A percentile compares a stretch with the other conserved stretches of the same genome.
phyloP scores from a whole-genome alignment of 495 filamentous ascomycete species.

The Aspergillus heteromorphus region DNA sequence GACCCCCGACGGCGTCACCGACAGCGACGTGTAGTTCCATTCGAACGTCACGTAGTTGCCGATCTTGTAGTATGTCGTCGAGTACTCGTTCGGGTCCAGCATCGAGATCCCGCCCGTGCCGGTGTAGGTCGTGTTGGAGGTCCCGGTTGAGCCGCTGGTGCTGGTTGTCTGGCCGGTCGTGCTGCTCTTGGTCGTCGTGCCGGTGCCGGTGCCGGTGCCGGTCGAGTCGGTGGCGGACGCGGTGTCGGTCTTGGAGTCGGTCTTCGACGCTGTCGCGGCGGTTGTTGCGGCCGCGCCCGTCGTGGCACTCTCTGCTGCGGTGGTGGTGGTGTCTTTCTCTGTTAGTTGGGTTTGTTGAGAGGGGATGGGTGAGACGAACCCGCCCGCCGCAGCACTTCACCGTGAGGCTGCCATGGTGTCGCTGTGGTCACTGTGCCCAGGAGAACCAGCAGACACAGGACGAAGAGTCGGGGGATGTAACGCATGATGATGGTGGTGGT shows the following conservation, averaged over 20 bases:
- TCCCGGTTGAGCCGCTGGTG: no score
- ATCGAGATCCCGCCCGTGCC: constrained; percentile 73
- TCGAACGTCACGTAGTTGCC: constrained; percentile 77
- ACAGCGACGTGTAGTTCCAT: constrained; percentile 94
- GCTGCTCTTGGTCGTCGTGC: constrained; percentile 17
- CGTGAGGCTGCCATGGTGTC: constrained; percentile 40
- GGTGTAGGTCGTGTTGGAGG: constrained; percentile 42
- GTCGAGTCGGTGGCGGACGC: constrained; percentile 24
- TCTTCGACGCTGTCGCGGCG: constrained; percentile 17
- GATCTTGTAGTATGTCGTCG: constrained; percentile 79
- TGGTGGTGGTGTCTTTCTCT: no score
- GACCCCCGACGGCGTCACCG: constrained; percentile 67
- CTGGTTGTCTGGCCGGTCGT: no score
- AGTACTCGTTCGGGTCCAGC: constrained; percentile 62
- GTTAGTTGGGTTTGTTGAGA: no score
- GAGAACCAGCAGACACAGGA: constrained; percentile 38
- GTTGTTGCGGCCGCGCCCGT: constrained; percentile 18
- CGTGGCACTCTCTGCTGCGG: constrained; percentile 17
- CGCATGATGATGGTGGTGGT: constrained; percentile 26
- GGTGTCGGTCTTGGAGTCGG: constrained; percentile 18
- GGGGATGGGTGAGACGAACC: constrained; percentile 22
- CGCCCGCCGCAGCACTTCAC: constrained; percentile 29
- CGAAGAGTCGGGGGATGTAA: constrained; percentile 21
- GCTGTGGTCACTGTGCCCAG: constrained; percentile 44
- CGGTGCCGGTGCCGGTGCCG: constrained; percentile 12